Conservation (phyloP, 1,139 yeast genomes). For the Fermentozyma sake region DNA sequence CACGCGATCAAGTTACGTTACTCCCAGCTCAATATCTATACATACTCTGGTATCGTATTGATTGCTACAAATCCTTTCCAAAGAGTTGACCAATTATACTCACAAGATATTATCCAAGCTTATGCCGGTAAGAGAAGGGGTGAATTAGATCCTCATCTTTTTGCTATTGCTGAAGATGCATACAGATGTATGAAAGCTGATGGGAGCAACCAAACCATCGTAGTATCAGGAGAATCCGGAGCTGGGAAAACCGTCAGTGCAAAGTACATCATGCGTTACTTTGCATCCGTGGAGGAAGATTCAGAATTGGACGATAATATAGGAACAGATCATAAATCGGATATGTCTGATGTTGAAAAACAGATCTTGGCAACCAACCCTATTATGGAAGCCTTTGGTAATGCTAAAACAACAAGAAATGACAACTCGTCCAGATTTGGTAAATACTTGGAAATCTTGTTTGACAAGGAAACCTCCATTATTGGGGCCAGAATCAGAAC, state of each 20-base stretch:
- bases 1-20: constrained; percentile 92
- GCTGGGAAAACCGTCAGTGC: constrained; percentile 99
- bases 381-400: constrained; percentile 98
- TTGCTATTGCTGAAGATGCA: constrained; percentile 99
- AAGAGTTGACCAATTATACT: constrained; percentile 82
- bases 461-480: constrained; percentile 68
- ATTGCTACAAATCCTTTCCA: constrained; percentile 97
- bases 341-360: constrained; percentile 88
- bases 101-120: constrained; percentile 88
- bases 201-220: constrained; percentile 85
- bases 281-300: constrained; percentile 86
- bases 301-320: constrained; percentile 29
- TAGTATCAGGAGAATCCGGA: constrained; percentile 97
- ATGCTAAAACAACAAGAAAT: constrained; percentile 95
- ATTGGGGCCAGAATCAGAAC: constrained; percentile 95
- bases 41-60: constrained; percentile 94
- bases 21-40: constrained; percentile 83
- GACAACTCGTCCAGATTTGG: constrained; percentile 98
- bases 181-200: constrained; percentile 90
- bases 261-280: constrained; percentile 94
- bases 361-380: constrained; percentile 97
- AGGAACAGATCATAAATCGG: constrained; percentile 50
- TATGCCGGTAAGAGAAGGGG: constrained; percentile 92
- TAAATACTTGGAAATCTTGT: constrained; percentile 87
- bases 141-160: constrained; percentile 92